Evolutionary conservation across 495 filamentous ascomycete species (phyloP).

Genomic region (Lasiosphaeria miniovina): DNA sequence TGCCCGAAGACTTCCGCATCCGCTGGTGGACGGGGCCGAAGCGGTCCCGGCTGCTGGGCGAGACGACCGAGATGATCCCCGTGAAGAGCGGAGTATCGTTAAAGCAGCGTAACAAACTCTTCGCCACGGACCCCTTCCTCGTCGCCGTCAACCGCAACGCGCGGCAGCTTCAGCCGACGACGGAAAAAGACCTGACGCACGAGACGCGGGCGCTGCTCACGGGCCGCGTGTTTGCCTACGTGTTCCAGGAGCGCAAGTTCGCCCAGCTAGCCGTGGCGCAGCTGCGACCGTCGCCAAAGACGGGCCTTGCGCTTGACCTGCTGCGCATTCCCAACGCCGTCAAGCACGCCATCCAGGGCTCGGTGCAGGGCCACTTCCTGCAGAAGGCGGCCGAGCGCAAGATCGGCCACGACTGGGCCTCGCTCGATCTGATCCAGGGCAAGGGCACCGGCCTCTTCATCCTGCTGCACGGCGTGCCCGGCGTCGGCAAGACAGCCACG

Average conservation of each 20-base stretch:
- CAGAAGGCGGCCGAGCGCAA: constrained; percentile 31
- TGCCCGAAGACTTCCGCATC: not conserved
- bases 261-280: constrained; percentile 31
- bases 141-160: constrained; percentile 24
- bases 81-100: constrained; percentile 27
- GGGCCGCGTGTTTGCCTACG: constrained; percentile 38
- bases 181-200: constrained; percentile 16
- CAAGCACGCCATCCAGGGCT: constrained; percentile 52
- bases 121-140: constrained; percentile 28
- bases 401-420: constrained; percentile 24
- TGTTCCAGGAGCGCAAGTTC: constrained; percentile 38
- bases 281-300: constrained; percentile 39
- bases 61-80: constrained; percentile 28
- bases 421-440: constrained; percentile 59
- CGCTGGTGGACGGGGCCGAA: constrained; percentile 18
- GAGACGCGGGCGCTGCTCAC: constrained; percentile 39
- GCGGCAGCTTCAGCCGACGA: not conserved
- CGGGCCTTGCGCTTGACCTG: constrained; percentile 43
- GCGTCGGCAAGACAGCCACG: constrained; percentile 60
- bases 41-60: constrained; percentile 13
- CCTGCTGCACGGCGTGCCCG: constrained; percentile 53
- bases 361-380: constrained; percentile 45
- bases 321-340: constrained; percentile 51
- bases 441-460: constrained; percentile 56
- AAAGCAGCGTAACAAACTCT: constrained; percentile 14